A percentile compares a stretch with the other conserved stretches of the same genome.
phyloP scores from a whole-genome alignment of 495 filamentous ascomycete genomes.

The Penicillium riverlandense region DNA sequence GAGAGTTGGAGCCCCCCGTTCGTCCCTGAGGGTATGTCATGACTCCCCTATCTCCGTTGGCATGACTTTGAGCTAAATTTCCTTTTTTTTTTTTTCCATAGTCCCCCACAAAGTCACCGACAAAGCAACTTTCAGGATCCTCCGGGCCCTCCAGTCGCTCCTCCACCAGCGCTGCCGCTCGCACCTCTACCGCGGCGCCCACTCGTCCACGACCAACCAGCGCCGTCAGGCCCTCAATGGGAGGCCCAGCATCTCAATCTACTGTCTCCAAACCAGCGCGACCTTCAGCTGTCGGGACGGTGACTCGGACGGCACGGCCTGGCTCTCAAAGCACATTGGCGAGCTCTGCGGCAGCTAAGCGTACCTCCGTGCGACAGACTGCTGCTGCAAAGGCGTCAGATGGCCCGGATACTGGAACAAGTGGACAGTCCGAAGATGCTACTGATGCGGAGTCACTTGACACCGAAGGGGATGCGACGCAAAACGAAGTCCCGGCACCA shows the following conservation, averaged over 20 bases:
- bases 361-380: slow-evolving; percentile 30
- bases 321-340: slow-evolving; percentile 19
- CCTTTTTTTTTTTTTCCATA: slow-evolving; percentile 17
- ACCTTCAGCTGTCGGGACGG: slow-evolving; percentile 30
- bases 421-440: slow-evolving; percentile 24
- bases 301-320: slow-evolving; percentile 28
- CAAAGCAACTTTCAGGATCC: slow-evolving; percentile 60
- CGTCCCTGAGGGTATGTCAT: slow-evolving; percentile 53
- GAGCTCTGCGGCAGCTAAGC: slow-evolving; percentile 24
- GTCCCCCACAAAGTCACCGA: slow-evolving; percentile 76
- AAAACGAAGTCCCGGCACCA: slow-evolving; percentile 10
- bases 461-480: slow-evolving; percentile 15
- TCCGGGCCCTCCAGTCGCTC: slow-evolving; percentile 48
- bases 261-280: slow-evolving; percentile 25
- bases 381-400: slow-evolving; percentile 21
- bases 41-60: not conserved
- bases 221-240: slow-evolving; percentile 57
- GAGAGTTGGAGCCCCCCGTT: slow-evolving; percentile 35
- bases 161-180: slow-evolving; percentile 44
- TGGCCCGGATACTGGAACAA: slow-evolving; percentile 17
- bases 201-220: slow-evolving; percentile 48
- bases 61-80: not conserved
- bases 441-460: slow-evolving; percentile 20
- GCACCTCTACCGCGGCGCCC: slow-evolving; percentile 30
- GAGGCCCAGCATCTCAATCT: slow-evolving; percentile 45